Evolutionary conservation across 2,329 filamentous ascomycete species (phyloP).

Genomic region (Clonostachys sp.): DNA sequence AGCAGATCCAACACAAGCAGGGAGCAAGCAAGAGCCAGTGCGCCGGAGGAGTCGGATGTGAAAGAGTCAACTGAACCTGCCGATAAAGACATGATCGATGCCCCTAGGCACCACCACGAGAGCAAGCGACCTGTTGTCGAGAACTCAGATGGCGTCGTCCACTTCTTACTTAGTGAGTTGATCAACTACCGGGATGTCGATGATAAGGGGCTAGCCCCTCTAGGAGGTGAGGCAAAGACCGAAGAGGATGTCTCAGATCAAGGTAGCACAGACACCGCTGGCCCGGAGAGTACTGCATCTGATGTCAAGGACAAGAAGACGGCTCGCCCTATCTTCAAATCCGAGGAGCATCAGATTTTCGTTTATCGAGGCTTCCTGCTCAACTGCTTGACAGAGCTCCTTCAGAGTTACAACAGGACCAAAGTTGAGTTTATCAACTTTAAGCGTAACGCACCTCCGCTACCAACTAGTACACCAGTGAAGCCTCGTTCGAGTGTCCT

Average conservation of each 20-base stretch:
- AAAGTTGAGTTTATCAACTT: slow-evolving; percentile 99
- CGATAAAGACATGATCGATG: slow-evolving; percentile 60
- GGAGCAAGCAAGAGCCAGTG: slow-evolving; percentile 1
- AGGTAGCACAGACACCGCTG: slow-evolving; percentile 18
- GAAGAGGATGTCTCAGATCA: slow-evolving; percentile 18
- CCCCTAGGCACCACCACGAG: slow-evolving; percentile 59
- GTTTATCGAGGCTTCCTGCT: slow-evolving; percentile 94
- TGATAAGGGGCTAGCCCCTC: slow-evolving; percentile 61
- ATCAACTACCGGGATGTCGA: slow-evolving; percentile 90
- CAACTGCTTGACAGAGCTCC: slow-evolving; percentile 83
- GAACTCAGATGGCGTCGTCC: slow-evolving; percentile 89
- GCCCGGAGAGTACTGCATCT: slow-evolving; percentile 14
- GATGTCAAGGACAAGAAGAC: slow-evolving; percentile 57
- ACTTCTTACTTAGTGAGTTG: slow-evolving; percentile 89
- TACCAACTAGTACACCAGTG: slow-evolving; percentile 80
- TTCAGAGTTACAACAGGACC: slow-evolving; percentile 87
- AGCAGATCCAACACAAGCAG: not conserved
- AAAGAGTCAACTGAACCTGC: slow-evolving; percentile 55
- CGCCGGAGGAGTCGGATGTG: slow-evolving; percentile 33
- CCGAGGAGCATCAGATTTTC: slow-evolving; percentile 92
- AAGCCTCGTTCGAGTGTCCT: slow-evolving; percentile 90
- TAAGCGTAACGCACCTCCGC: slow-evolving; percentile 83
- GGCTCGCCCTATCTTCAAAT: slow-evolving; percentile 75
- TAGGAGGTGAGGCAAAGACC: slow-evolving; percentile 34
- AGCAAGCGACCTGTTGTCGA: slow-evolving; percentile 81